These are phyloP conservation scores for Neonectria faginata DNA, from an alignment of 2,329 filamentous ascomycete species.

Conservation along the genomic window DNA sequence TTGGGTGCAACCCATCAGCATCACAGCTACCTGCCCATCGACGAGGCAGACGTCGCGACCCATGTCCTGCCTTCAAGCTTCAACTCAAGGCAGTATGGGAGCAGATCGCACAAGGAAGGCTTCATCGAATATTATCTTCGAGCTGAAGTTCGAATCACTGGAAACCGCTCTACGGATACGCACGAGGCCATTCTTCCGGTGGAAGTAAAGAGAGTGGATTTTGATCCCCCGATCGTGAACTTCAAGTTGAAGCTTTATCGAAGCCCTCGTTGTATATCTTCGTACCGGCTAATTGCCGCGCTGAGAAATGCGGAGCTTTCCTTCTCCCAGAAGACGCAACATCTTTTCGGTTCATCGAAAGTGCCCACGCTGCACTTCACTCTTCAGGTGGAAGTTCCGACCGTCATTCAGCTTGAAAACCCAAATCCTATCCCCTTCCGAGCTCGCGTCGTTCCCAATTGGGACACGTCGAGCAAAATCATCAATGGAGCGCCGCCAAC, in stretches of 20 bases:
- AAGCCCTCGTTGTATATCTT: conserved; percentile 12
- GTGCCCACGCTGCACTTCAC: conserved; percentile 48
- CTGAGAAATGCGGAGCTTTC: conserved; percentile 46
- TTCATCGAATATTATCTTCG: conserved; percentile 51
- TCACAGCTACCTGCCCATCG: conserved; percentile 4
- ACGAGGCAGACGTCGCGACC: not conserved
- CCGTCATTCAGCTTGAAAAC: conserved; percentile 47
- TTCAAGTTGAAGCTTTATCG: conserved; percentile 14
- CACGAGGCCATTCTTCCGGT: conserved; percentile 41
- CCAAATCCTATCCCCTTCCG: conserved; percentile 38
- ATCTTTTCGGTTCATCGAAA: conserved; percentile 49
- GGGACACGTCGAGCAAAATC: conserved; percentile 23
- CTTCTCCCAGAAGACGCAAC: conserved; percentile 49
- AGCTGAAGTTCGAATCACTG: conserved; percentile 41
- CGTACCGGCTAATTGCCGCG: conserved; percentile 48
- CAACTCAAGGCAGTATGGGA: not conserved
- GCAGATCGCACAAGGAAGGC: not conserved
- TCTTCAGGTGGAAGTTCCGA: conserved; percentile 44
- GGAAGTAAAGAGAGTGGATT: conserved; percentile 22
- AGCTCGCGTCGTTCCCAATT: conserved; percentile 32
- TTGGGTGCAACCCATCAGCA: not conserved
- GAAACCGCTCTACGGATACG: not conserved
- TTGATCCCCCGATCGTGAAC: conserved; percentile 34
- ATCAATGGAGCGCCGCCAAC: conserved; percentile 31
- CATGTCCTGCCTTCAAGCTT: conserved; percentile 24